Evolutionary conservation across 1,284 basidiomycete genomes (phyloP).

Genomic region (Gastroboletus turbinatus): DNA sequence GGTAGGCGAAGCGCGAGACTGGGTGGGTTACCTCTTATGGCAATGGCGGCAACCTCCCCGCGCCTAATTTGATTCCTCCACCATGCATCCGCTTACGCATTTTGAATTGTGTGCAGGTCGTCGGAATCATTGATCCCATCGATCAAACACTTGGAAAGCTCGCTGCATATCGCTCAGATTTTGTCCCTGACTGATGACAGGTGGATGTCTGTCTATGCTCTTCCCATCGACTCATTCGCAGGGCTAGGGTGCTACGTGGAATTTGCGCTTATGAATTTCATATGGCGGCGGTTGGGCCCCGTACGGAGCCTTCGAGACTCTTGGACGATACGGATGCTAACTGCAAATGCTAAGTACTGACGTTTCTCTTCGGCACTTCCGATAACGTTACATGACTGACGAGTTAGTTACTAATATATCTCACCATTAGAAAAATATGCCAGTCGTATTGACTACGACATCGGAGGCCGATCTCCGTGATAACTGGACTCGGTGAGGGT

Average conservation of each 20-base stretch:
- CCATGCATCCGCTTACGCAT: not conserved
- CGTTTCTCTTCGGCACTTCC: not conserved
- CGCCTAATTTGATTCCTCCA: constrained; percentile 8
- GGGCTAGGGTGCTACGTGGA: constrained; percentile 1
- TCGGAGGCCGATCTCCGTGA: not conserved
- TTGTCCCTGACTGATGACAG: not conserved
- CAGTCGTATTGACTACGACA: not conserved
- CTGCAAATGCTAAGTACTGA: not conserved
- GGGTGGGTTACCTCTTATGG: not conserved
- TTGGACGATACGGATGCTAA: not conserved
- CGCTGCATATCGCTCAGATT: constrained; percentile 1
- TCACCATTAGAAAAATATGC: not conserved
- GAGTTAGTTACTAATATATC: not conserved
- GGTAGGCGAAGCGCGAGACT: too few relatives aligned
- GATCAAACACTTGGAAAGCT: not conserved
- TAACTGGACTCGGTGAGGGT: not conserved
- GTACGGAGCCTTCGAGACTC: constrained; percentile 10
- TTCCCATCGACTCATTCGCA: constrained; percentile 5
- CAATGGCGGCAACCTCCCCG: not conserved
- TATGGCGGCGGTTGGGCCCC: not conserved
- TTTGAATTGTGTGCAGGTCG: not conserved
- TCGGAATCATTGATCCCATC: constrained; percentile 14
- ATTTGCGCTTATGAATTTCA: constrained; percentile 16
- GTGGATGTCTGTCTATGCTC: not conserved
- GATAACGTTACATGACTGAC: not conserved